A percentile compares a stretch with the other conserved stretches of the same genome.
phyloP scores from a whole-genome alignment of 2,329 filamentous ascomycete genomes.

The Emericellopsis atlantica region DNA sequence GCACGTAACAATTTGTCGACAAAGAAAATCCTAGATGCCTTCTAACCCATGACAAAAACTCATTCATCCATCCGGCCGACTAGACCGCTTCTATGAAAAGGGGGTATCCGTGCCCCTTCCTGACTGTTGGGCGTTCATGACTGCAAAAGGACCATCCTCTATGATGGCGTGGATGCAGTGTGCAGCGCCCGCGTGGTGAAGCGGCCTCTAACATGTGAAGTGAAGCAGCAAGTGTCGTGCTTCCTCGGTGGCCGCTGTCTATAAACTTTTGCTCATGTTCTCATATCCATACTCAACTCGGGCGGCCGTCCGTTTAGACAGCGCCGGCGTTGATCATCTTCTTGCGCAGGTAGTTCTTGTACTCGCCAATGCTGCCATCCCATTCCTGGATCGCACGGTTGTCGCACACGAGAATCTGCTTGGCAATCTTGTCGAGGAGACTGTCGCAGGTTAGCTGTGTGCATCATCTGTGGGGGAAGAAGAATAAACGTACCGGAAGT shows the following conservation, averaged over 20 bases:
- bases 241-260: not conserved
- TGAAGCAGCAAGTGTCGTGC: not conserved
- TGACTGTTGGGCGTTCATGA: too few species aligned
- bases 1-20: too few species aligned
- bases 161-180: too few species aligned
- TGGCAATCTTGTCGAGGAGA: slow-evolving; percentile 97
- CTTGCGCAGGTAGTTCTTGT: slow-evolving; percentile 98
- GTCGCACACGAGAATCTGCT: slow-evolving; percentile 98
- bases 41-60: not conserved
- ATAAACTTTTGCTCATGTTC: slow-evolving; percentile 1
- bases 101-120: not conserved
- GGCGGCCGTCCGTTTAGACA: slow-evolving; percentile 46
- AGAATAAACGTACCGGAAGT: slow-evolving; percentile 67
- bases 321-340: slow-evolving; percentile 90
- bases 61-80: not conserved
- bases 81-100: not conserved
- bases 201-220: not conserved
- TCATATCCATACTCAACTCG: not conserved
- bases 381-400: slow-evolving; percentile 87
- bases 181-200: not conserved
- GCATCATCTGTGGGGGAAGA: not conserved
- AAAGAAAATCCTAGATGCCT: not conserved
- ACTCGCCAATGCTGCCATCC: slow-evolving; percentile 81
- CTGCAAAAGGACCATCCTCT: too few species aligned
- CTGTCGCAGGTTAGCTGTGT: slow-evolving; percentile 28